Conservation (phyloP, 257 asterid genomes). For the Petunia secreta region DNA sequence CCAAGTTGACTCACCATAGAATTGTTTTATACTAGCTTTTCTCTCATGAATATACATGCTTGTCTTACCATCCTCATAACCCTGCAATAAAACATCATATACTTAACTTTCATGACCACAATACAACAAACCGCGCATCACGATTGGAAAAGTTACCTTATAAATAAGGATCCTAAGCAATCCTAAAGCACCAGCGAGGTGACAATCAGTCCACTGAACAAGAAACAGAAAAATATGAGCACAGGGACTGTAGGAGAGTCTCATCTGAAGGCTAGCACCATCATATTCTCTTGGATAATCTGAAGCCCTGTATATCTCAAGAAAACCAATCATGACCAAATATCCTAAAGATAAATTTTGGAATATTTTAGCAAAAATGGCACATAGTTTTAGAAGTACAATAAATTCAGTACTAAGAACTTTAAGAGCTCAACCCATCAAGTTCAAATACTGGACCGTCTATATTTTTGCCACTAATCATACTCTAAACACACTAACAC, state of each 20-base stretch:
- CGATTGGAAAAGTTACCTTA: conserved; percentile 55
- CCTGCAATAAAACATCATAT: conserved; percentile 56
- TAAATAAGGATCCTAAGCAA: conserved; percentile 73
- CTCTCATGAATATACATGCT: conserved; percentile 78
- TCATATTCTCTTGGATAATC: conserved; percentile 70
- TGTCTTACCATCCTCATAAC: conserved; percentile 79
- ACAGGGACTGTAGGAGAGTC: conserved; percentile 92
- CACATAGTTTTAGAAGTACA: background rate
- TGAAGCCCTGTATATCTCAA: conserved; percentile 75
- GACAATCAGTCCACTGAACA: conserved; percentile 93
- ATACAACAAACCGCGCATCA: background rate
- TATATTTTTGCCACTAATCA: no score
- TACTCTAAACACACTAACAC: no score
- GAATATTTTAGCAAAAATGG: background rate
- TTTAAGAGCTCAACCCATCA: no score
- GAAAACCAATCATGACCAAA: background rate
- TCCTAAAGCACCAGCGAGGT: conserved; percentile 90
- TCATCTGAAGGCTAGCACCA: conserved; percentile 92
- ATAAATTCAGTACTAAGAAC: no score
- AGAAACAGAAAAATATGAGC: conserved; percentile 81
- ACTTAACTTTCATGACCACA: conserved; percentile 18
- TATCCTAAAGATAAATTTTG: background rate
- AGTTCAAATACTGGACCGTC: no score
- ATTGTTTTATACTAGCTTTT: conserved; percentile 77
- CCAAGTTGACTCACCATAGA: conserved; percentile 67